Evolutionary conservation across 257 asterid genomes (phyloP).

Genomic region (Solanum paucissectum): DNA sequence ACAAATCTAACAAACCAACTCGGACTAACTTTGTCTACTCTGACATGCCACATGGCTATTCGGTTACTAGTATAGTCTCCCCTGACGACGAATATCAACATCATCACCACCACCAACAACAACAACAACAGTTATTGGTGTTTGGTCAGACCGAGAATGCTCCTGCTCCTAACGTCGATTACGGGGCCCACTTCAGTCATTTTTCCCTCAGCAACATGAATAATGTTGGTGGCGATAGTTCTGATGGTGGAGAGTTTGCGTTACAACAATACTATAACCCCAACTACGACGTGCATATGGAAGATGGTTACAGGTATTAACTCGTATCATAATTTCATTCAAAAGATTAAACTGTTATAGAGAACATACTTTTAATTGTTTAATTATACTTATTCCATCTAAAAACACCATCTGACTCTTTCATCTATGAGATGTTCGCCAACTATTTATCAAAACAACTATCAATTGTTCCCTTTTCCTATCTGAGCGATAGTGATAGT

Average conservation of each 20-base stretch:
- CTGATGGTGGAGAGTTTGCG: background rate
- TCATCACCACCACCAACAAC: background rate
- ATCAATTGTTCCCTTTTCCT: background rate
- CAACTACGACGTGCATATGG: background rate
- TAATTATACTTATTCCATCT: background rate
- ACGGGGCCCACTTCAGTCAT: background rate
- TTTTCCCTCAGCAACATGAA: background rate
- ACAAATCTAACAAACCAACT: conserved; percentile 25
- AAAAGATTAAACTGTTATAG: background rate
- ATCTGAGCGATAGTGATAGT: background rate
- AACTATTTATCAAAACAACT: background rate
- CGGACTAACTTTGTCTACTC: conserved; percentile 89
- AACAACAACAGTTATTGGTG: conserved; percentile 9
- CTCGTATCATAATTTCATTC: background rate
- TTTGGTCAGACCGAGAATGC: conserved; percentile 8
- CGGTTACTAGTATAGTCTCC: conserved; percentile 67
- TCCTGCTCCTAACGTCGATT: background rate
- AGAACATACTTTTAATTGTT: background rate
- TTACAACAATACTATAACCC: background rate
- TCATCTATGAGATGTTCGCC: background rate
- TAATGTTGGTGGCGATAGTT: background rate
- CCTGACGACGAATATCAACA: conserved; percentile 49
- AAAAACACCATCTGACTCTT: background rate
- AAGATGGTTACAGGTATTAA: background rate
- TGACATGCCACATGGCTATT: conserved; percentile 81